A percentile compares a stretch with the other conserved stretches of the same genome.
Conservation (phyloP, 2,329 filamentous ascomycete species). For the Epicoccum sorghinum region DNA sequence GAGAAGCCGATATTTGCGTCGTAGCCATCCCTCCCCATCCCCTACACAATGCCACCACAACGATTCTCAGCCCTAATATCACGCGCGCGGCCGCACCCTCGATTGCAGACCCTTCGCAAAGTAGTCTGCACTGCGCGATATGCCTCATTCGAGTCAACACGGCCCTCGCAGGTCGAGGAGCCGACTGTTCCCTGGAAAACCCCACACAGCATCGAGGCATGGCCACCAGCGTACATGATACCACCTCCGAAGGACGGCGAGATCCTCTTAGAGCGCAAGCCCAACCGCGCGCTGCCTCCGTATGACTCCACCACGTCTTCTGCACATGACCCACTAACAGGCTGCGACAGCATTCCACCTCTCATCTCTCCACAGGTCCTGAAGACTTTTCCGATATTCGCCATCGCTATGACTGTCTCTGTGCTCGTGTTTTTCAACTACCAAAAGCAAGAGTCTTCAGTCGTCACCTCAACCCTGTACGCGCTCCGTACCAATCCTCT, state of each 20-base stretch:
- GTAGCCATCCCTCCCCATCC: conserved; percentile 4
- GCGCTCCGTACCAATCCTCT: conserved; percentile 79
- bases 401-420: conserved; percentile 70
- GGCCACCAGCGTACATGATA: conserved; percentile 46
- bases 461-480: conserved; percentile 85
- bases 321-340: neutral
- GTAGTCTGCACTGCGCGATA: conserved; percentile 25
- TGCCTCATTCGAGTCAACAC: conserved; percentile 28
- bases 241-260: conserved; percentile 46
- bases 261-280: conserved; percentile 39
- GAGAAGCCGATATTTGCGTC: conserved; percentile 2
- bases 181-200: conserved; percentile 47
- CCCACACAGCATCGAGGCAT: conserved; percentile 41
- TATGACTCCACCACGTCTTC: conserved; percentile 15
- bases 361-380: conserved; percentile 40
- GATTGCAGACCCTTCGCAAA: conserved; percentile 32
- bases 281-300: conserved; percentile 45
- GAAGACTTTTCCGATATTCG: conserved; percentile 81
- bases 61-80: conserved; percentile 30
- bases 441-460: conserved; percentile 88
- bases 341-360: conserved; percentile 39
- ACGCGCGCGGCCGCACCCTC: conserved; percentile 29
- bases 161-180: conserved; percentile 22
- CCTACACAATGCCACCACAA: conserved; percentile 33
- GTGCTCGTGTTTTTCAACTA: conserved; percentile 97